Evolutionary conservation across 2,329 filamentous ascomycete species (phyloP).

Genomic region (Penicillium sp.): DNA sequence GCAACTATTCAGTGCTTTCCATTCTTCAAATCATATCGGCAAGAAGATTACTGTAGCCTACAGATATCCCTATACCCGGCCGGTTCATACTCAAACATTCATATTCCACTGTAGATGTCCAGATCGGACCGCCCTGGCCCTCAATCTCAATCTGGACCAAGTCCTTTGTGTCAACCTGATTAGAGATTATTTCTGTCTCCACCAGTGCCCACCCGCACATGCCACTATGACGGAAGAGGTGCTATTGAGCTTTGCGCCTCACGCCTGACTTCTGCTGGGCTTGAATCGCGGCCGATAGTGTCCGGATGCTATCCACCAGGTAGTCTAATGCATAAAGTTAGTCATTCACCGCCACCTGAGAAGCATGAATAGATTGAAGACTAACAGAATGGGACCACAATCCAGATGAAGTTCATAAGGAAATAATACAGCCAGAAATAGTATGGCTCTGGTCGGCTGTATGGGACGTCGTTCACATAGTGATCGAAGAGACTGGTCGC

Average conservation of each 20-base stretch:
- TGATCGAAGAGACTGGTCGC: conserved; percentile 65
- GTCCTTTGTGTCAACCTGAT: conserved; percentile 4
- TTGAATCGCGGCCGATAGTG: conserved; percentile 34
- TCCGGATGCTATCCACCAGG: conserved; percentile 34
- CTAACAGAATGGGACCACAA: conserved; percentile 61
- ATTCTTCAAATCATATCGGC: not conserved
- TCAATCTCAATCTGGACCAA: conserved; percentile 13
- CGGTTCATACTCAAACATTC: not conserved
- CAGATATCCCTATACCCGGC: not conserved
- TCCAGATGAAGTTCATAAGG: conserved; percentile 68
- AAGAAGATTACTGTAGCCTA: not conserved
- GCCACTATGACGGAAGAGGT: conserved; percentile 25
- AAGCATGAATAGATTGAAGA: conserved; percentile 13
- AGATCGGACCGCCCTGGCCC: not conserved
- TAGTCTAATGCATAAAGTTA: conserved; percentile 30
- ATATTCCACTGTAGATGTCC: not conserved
- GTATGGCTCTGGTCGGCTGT: conserved; percentile 63
- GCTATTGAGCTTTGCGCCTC: conserved; percentile 32
- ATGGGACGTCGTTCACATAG: conserved; percentile 55
- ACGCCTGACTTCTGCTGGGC: conserved; percentile 22
- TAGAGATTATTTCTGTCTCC: conserved; percentile 11
- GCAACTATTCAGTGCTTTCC: not conserved
- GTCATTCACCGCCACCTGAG: not conserved
- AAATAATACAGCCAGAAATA: conserved; percentile 70
- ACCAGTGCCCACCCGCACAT: conserved; percentile 13